Evolutionary conservation across 2,329 filamentous ascomycete genomes (phyloP), one percentile per base, ranked within the genome.

Genomic region (Exophiala sideris): DNA sequence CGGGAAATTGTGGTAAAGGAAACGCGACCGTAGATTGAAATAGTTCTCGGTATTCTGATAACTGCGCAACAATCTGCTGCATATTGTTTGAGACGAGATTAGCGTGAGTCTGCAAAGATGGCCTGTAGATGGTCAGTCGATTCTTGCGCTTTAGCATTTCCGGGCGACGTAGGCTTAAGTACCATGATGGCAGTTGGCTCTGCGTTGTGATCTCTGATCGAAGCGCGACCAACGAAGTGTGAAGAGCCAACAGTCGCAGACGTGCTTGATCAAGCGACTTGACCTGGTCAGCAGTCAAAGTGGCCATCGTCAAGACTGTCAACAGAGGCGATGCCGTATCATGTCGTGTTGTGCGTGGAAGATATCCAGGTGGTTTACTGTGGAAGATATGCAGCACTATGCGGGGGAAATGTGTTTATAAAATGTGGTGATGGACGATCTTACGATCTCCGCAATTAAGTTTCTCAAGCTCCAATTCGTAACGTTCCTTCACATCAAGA

Each of bases 1-100:
- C 86, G 3, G 83, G 90, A 71, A 82, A 94, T 68, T 85, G 84
- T 2, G 89, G 87, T 10, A 85, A 83, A 0, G 90, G 90, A 66
- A 88, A 89, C 18, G 88, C 81, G 59, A 88, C 86, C 48, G 89
- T 79, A 50, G 83, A 82, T 52, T 79, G 79, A 58, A 95, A 83
- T 42, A 90, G 79, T 39, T 85, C 79, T 38, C 80, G 74, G 65
- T 91, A 81, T 50, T 85, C 80, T 59, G 77, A 77, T 44, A 89
- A 76, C 63, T 84, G 80, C 36, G 84, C 78, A 54, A 85, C 81
- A 56, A 92, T 78, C 20, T 81, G 82, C 58, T 79, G 74, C 36
- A 94, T 80, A 68, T 88, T 88, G 61, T 80, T 80, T 61, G 86
- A 84, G 48, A 91, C 80, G 67, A 91, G 88, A 59, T 80, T 79